Evolutionary conservation across 108 stramenopile genomes (phyloP), one percentile per base, ranked within the genome.

Genomic region (Cyclotella atomus): DNA sequence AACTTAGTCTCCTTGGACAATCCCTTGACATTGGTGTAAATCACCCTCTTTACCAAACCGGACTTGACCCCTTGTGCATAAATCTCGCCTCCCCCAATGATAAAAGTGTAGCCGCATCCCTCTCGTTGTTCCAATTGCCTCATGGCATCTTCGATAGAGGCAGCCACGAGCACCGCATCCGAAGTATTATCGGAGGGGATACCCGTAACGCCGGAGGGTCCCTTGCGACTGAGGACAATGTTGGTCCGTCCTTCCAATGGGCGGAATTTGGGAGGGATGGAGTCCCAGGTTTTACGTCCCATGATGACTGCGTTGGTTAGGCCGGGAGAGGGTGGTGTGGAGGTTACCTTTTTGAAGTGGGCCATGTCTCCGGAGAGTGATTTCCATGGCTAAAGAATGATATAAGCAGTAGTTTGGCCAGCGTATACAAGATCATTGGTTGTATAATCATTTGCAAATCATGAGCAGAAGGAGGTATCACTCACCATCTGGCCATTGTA

Each of bases 241-340:
- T 99, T 99, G 59, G 81, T 62, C 17, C 99, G 92, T 41, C 89
- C 95, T 3, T 74, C 67, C 25, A 99, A 72, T 0, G 99, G 99
- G 17, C 98, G 94, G 71, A 97, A 98, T 64, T 89, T 91, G 47
- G 80, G 17, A 6, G 99, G 98, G 68, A 99, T 97, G 67, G 92
- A 93, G 43, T 97, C 92, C 98, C 98, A 99, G 10, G 99, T 99
- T 73, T 97, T 98, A n/a, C 98, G 94, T 0, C 99, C 99, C 98
- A 99, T 99, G 74, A 99, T 87, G 54, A 98, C 97, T 7, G 98
- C 99, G 77, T 99, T 98, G 69, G 59, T 70, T 35, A 81, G 79
- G 33, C 68, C 78, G 32, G 87, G 81, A 20, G 85, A 59, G 25
- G 82, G 77, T 41, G 79, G 73, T n/a, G 59, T 59, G 60, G 33